These are phyloP conservation scores for Pythium grandisporangium DNA, from an alignment of 352 stramenopile species.

Conservation along the genomic window DNA sequence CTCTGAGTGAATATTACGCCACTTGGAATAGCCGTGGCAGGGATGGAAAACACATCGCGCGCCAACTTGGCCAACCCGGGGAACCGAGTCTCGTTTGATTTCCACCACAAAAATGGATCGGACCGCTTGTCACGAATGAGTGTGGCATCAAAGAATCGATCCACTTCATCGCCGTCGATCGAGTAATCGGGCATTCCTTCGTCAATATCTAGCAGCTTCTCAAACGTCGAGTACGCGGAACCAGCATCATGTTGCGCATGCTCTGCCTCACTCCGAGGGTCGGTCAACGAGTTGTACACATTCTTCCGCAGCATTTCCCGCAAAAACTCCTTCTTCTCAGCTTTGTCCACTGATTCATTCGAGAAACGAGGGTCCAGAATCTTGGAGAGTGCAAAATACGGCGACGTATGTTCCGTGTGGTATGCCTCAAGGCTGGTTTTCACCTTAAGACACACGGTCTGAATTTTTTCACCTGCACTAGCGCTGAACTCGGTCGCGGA, in stretches of 20 bases:
- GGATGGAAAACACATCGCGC: slow-evolving; percentile 68
- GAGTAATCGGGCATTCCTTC: slow-evolving; percentile 71
- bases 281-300: slow-evolving; percentile 50
- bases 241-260: slow-evolving; percentile 46
- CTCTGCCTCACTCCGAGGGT: slow-evolving; percentile 42
- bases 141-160: slow-evolving; percentile 77
- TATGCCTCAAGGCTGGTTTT: slow-evolving; percentile 61
- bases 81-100: slow-evolving; percentile 75
- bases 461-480: slow-evolving; percentile 47
- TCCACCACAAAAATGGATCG: slow-evolving; percentile 77
- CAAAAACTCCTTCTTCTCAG: slow-evolving; percentile 65
- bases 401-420: slow-evolving; percentile 55
- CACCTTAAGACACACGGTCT: slow-evolving; percentile 67
- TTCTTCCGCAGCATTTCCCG: slow-evolving; percentile 68
- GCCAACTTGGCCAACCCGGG: slow-evolving; percentile 59
- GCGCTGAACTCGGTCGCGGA: slow-evolving; percentile 49
- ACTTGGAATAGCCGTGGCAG: slow-evolving; percentile 53
- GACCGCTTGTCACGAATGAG: slow-evolving; percentile 74
- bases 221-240: slow-evolving; percentile 71
- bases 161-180: slow-evolving; percentile 69
- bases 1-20: slow-evolving; percentile 63
- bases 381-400: slow-evolving; percentile 65
- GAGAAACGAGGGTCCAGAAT: slow-evolving; percentile 75
- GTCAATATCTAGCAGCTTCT: slow-evolving; percentile 74
- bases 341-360: slow-evolving; percentile 72